A percentile compares a stretch with the other conserved stretches of the same genome.
phyloP scores from a whole-genome alignment of 2,329 filamentous ascomycete species.

The Clonostachys sp. region DNA sequence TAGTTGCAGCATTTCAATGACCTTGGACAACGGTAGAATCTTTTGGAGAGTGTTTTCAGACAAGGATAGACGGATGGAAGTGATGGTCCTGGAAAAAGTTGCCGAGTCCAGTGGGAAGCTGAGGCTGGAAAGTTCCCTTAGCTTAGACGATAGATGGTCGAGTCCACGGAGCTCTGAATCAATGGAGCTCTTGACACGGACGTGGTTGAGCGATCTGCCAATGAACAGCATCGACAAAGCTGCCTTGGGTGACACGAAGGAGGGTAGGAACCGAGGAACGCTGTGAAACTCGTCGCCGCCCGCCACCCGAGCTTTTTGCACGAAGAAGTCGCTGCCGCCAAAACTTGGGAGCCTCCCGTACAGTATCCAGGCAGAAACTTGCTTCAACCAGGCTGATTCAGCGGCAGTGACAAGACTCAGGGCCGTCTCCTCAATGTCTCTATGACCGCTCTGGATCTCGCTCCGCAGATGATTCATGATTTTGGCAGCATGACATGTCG shows the following conservation, averaged over 20 bases:
- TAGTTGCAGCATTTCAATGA: slow-evolving; percentile 71
- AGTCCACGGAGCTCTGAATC: slow-evolving; percentile 43
- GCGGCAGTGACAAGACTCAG: slow-evolving; percentile 70
- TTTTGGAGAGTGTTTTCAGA: slow-evolving; percentile 81
- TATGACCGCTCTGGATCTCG: slow-evolving; percentile 82
- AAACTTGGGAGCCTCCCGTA: slow-evolving; percentile 79
- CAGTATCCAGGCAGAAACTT: slow-evolving; percentile 84
- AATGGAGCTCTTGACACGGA: slow-evolving; percentile 52
- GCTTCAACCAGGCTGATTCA: slow-evolving; percentile 87
- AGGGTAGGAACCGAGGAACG: slow-evolving; percentile 61
- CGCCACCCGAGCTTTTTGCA: slow-evolving; percentile 32
- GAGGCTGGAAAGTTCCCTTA: slow-evolving; percentile 64
- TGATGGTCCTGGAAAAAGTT: slow-evolving; percentile 67
- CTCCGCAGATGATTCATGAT: slow-evolving; percentile 73
- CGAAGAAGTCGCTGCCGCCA: slow-evolving; percentile 83
- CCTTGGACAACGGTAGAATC: slow-evolving; percentile 71
- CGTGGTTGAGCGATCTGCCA: slow-evolving; percentile 82
- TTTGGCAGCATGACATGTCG: slow-evolving; percentile 59
- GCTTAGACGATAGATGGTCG: slow-evolving; percentile 62
- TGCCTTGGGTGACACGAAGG: slow-evolving; percentile 70
- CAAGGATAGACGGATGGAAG: slow-evolving; percentile 72
- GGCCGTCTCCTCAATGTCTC: slow-evolving; percentile 76
- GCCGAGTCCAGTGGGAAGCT: slow-evolving; percentile 69
- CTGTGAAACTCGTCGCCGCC: slow-evolving; percentile 49
- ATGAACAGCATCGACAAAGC: slow-evolving; percentile 86